Evolutionary conservation across 192 early-diverging fungal genomes (phyloP).

Genomic region (Coemansia javaensis): DNA sequence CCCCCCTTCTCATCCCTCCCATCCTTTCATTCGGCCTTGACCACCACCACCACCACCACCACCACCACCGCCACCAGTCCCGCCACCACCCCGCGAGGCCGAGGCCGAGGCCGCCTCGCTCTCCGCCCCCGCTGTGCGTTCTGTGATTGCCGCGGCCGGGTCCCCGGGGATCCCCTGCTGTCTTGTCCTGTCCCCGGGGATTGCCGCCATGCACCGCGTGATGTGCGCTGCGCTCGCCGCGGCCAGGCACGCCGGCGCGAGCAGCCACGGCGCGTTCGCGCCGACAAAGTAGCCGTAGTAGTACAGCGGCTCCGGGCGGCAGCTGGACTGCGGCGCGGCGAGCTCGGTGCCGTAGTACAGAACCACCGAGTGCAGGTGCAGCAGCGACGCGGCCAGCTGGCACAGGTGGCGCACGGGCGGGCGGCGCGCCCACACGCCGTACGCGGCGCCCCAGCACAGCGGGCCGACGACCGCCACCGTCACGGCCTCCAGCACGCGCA

Average conservation of each 20-base stretch:
- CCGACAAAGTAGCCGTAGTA: conserved; percentile 61
- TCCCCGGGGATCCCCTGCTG: background rate
- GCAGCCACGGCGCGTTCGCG: conserved; percentile 62
- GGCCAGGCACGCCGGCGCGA: conserved; percentile 52
- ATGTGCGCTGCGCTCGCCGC: conserved; percentile 11
- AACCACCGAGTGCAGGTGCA: conserved; percentile 62
- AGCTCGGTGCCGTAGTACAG: conserved; percentile 61
- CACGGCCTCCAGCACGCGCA: conserved; percentile 57
- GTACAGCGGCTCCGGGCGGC: conserved; percentile 55
- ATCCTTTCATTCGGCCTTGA: conserved; percentile 2
- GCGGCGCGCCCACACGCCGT: conserved; percentile 14
- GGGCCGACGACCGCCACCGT: conserved; percentile 51
- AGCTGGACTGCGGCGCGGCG: conserved; percentile 49
- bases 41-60: too few species aligned
- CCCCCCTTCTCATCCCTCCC: too few species aligned
- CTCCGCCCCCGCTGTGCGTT: background rate
- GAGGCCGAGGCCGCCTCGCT: too few species aligned
- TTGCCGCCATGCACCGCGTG: conserved; percentile 12
- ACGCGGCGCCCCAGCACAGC: conserved; percentile 22
- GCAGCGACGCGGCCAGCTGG: conserved; percentile 53
- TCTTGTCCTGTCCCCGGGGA: background rate
- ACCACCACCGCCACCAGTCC: too few species aligned
- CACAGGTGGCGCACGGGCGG: conserved; percentile 45
- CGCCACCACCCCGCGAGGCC: too few species aligned
- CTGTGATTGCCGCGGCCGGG: background rate